Base-by-base conservation (phyloP, 2,329 filamentous ascomycete genomes). In the Apiospora sp. region DNA sequence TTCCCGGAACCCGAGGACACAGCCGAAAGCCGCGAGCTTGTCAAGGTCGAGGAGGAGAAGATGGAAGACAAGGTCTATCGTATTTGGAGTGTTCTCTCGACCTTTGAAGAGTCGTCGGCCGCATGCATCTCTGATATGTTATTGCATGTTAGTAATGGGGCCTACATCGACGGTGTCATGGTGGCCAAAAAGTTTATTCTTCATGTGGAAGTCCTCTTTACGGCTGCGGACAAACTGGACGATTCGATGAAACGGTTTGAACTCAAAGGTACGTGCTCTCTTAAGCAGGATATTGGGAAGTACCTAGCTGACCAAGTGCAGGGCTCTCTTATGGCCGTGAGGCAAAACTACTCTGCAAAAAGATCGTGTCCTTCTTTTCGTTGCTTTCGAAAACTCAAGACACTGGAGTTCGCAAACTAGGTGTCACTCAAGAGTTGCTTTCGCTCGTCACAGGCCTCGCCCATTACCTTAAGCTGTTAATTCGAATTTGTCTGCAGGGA, bases 61-160 rank as follows among this genome's bases (percentile, higher is more conserved):
- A 98, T 98, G 90, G 96, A 99, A 81, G 94, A 97, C 79, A 99
- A 98, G 81, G 96, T 99, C 54, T 98, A 96, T 81, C 93, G 92
- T 79, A 99, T 99, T 79, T 99, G 96, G 96, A 98, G 96, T 81
- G 96, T 97, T 5, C 87, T 99, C 14, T 98, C 96, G 12, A 94
- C 94, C 0, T 99, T 98, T 79, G 96, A 99, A 82, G 96, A 99
- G 82, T 98, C 96, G 6, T 98, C 96, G 3, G 96, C 96, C 5
- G 96, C 96, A 16, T 98, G 96, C 85, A 99, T 99, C 76, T 98
- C 96, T 16, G 96, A 99, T 81, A 99, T 99, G 96, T 91, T 99
- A 68, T 87, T 99, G 72, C 96, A 99, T 82, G 96, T 99, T 74
- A 98, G 96, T 87, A 99, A 99, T 81, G 96, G 96, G 48, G 94